phyloP scores from a whole-genome alignment of 805 yeast species.

The Kazachstania bromeliacearum region DNA sequence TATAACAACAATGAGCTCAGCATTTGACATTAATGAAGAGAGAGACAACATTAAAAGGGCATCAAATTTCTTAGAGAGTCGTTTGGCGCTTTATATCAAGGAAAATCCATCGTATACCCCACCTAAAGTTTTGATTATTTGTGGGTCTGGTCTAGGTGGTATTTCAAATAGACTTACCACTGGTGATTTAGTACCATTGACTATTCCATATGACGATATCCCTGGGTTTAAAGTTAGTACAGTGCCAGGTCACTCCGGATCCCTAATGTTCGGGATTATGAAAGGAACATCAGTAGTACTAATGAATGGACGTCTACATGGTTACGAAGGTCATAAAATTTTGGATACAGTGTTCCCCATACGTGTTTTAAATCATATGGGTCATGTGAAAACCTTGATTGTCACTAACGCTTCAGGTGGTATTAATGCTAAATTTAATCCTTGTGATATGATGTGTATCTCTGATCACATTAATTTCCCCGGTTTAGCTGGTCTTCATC shows the following conservation, averaged over 20 bases:
- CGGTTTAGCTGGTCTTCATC: constrained; percentile 82
- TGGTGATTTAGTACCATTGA: constrained; percentile 32
- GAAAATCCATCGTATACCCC: constrained; percentile 1
- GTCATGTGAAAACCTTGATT: constrained; percentile 45
- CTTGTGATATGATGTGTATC: constrained; percentile 88
- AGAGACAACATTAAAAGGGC: constrained; percentile 4
- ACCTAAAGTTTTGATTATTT: constrained; percentile 70
- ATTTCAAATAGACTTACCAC: constrained; percentile 44
- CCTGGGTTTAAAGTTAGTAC: constrained; percentile 80
- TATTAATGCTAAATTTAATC: constrained; percentile 49
- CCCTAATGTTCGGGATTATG: constrained; percentile 67
- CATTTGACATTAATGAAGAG: constrained; percentile 7
- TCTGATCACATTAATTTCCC: constrained; percentile 86
- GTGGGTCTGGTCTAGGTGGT: constrained; percentile 94
- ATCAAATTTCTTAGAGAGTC: constrained; percentile 3
- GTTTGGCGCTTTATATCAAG: neutral
- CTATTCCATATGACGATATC: constrained; percentile 53
- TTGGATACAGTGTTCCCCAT: constrained; percentile 79
- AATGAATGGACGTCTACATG: constrained; percentile 90
- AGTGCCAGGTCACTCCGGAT: constrained; percentile 85
- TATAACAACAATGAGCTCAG: constrained; percentile 1
- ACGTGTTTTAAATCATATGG: constrained; percentile 59
- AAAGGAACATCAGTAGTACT: constrained; percentile 73
- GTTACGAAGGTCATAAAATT: constrained; percentile 85
- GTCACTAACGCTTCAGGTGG: constrained; percentile 99